A percentile compares a stretch with the other conserved stretches of the same genome.
Evolutionary conservation across 805 yeast genomes (phyloP).

Genomic region (Spathaspora boniae): DNA sequence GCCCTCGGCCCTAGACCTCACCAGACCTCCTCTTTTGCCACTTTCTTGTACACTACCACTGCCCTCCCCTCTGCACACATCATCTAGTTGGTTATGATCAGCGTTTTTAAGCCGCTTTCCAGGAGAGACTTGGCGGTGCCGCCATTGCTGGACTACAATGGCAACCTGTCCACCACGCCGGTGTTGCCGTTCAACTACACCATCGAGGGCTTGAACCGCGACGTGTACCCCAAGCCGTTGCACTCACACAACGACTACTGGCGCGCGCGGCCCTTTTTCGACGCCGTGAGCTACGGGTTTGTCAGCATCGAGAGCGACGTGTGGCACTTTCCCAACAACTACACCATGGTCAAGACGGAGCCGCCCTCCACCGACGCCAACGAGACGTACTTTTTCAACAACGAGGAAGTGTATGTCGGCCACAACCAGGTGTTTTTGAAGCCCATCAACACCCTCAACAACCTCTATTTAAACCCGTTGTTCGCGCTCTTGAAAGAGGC

Average conservation of each 20-base stretch:
- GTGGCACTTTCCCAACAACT: slow-evolving; percentile 44
- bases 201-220: slow-evolving; percentile 28
- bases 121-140: slow-evolving; percentile 12
- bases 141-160: background rate
- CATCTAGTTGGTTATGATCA: no score
- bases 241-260: slow-evolving; percentile 75
- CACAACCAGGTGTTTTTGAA: slow-evolving; percentile 51
- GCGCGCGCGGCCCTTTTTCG: slow-evolving; percentile 54
- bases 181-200: slow-evolving; percentile 18
- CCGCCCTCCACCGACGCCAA: slow-evolving; percentile 19
- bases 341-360: slow-evolving; percentile 25
- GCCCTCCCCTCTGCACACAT: no score
- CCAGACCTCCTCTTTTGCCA: no score
- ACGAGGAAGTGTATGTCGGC: slow-evolving; percentile 53
- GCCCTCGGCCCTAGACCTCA: no score
- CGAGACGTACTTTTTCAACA: slow-evolving; percentile 17
- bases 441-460: slow-evolving; percentile 42
- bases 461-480: slow-evolving; percentile 55
- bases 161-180: slow-evolving; percentile 14
- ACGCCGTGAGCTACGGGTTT: slow-evolving; percentile 54
- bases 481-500: slow-evolving; percentile 44
- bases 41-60: no score
- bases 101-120: slow-evolving; percentile 10
- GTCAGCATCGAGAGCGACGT: slow-evolving; percentile 66
- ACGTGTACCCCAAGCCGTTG: slow-evolving; percentile 40